Percentiles rank a stretch among this genome's conserved stretches.
Evolutionary conservation across 257 asterid genomes (phyloP).

Genomic region (Buddleja alternifolia): DNA sequence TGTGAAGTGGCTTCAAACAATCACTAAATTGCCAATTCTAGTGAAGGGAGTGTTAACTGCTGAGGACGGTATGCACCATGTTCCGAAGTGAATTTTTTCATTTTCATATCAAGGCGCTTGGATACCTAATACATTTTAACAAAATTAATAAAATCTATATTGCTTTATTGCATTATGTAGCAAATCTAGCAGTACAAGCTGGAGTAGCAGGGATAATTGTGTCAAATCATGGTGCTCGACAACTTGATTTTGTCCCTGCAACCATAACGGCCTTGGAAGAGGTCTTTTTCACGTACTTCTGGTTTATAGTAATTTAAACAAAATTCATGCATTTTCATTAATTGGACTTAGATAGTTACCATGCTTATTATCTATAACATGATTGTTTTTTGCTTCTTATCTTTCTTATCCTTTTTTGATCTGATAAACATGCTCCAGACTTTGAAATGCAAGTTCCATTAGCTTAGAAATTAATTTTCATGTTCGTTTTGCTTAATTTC

Average conservation of each 20-base stretch:
- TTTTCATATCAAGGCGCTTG: neutral
- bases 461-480: too few species aligned
- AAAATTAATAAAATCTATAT: too few species aligned
- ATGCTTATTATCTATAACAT: too few species aligned
- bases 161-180: conserved; percentile 33
- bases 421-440: too few species aligned
- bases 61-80: conserved; percentile 64
- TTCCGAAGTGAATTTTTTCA: neutral
- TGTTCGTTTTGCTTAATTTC: neutral
- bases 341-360: too few species aligned
- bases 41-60: conserved; percentile 83
- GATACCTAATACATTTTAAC: too few species aligned
- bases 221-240: conserved; percentile 90
- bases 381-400: too few species aligned
- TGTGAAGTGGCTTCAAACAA: conserved; percentile 80
- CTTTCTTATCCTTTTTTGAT: too few species aligned
- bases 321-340: too few species aligned
- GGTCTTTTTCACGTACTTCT: conserved; percentile 36
- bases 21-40: conserved; percentile 73
- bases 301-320: neutral
- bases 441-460: too few species aligned
- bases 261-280: conserved; percentile 75
- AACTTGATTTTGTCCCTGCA: conserved; percentile 80
- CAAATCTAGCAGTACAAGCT: conserved; percentile 59
- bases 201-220: conserved; percentile 84